Conservation (phyloP, 2,329 filamentous ascomycete genomes). For the Arthrobotrys sphaeroides region DNA sequence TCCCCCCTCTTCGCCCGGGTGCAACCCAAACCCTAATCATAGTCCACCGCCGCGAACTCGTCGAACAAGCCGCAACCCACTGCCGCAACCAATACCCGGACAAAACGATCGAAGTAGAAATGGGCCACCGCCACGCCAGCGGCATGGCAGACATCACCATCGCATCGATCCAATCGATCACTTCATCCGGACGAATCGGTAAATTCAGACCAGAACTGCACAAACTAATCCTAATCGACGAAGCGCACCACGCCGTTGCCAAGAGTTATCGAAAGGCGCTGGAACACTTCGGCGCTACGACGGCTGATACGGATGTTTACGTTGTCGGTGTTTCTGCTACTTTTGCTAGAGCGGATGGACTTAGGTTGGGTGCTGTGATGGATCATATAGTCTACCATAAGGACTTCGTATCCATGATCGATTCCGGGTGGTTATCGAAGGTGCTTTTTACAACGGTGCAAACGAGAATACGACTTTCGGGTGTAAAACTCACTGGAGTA, state of each 20-base stretch:
- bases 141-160: constrained; percentile 91
- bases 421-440: constrained; percentile 72
- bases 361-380: constrained; percentile 57
- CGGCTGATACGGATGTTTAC: constrained; percentile 62
- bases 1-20: constrained; percentile 66
- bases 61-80: constrained; percentile 90
- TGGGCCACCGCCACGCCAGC: constrained; percentile 79
- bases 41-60: constrained; percentile 89
- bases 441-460: constrained; percentile 94
- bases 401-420: constrained; percentile 81
- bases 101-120: constrained; percentile 87
- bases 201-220: constrained; percentile 84
- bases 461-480: constrained; percentile 80
- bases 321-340: constrained; percentile 91
- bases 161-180: constrained; percentile 86
- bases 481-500: constrained; percentile 69
- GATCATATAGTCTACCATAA: constrained; percentile 58
- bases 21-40: constrained; percentile 86
- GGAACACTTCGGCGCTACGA: constrained; percentile 77
- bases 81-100: constrained; percentile 81
- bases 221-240: constrained; percentile 92
- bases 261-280: constrained; percentile 78
- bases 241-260: constrained; percentile 95
- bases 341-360: constrained; percentile 64
- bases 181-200: constrained; percentile 75